Conservation (phyloP, 1,284 basidiomycete genomes). For the Pseudozyma pruni region DNA sequence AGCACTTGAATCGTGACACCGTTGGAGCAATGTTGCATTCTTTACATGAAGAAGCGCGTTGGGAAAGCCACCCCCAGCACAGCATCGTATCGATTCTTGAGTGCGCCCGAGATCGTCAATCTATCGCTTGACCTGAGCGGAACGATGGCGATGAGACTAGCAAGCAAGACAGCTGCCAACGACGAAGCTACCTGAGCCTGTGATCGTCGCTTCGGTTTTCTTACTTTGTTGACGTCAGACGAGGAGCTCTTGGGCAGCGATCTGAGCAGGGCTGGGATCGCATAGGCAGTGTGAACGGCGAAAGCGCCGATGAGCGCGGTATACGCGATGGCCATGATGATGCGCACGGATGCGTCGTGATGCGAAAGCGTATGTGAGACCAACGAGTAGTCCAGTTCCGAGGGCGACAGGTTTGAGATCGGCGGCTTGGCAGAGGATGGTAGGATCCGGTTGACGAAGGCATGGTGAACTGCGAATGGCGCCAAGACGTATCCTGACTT, state of each 20-base stretch:
- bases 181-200: background rate
- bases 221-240: background rate
- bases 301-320: constrained; percentile 29
- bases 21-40: background rate
- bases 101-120: constrained; percentile 19
- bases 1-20: constrained; percentile 1
- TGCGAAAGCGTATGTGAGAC: constrained; percentile 44
- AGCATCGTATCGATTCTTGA: constrained; percentile 36
- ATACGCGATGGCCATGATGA: constrained; percentile 20
- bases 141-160: constrained; percentile 24
- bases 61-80: constrained; percentile 20
- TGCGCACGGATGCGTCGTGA: constrained; percentile 1
- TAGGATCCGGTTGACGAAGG: constrained; percentile 49
- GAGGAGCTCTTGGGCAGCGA: background rate
- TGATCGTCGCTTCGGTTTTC: background rate
- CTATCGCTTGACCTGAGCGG: constrained; percentile 5
- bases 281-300: constrained; percentile 28
- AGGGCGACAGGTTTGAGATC: constrained; percentile 48
- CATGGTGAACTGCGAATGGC: constrained; percentile 47
- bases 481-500: constrained; percentile 43
- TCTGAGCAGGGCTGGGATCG: constrained; percentile 15
- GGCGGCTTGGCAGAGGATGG: constrained; percentile 33
- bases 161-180: constrained; percentile 11
- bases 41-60: constrained; percentile 15
- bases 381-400: constrained; percentile 60